Percentiles rank a stretch among this genome's conserved stretches.
phyloP scores from a whole-genome alignment of 148 eudicot species.

The Cornus kousa region DNA sequence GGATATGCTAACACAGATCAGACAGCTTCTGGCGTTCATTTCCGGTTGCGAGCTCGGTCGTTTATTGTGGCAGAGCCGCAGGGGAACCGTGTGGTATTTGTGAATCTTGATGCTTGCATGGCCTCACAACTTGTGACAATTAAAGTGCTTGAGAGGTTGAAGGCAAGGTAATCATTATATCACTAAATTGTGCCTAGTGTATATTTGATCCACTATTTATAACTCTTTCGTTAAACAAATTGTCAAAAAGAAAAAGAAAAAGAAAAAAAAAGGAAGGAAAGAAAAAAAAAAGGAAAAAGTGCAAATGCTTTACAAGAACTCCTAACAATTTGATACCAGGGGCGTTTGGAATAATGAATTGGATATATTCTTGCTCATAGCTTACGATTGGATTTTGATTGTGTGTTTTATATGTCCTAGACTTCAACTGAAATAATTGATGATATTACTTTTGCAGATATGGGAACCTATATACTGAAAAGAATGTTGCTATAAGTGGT shows the following conservation, averaged over 20 bases:
- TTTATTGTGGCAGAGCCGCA: constrained; percentile 85
- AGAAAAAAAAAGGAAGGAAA: no score
- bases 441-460: constrained; percentile 48
- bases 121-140: constrained; percentile 83
- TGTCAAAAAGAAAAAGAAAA: background rate
- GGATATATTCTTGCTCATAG: background rate
- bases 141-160: constrained; percentile 86
- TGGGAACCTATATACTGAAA: constrained; percentile 78
- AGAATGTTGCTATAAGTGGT: constrained; percentile 96
- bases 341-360: constrained; percentile 5
- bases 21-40: constrained; percentile 80
- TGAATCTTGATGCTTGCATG: constrained; percentile 99
- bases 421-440: background rate
- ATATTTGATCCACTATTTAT: background rate
- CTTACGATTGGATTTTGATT: background rate
- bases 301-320: background rate
- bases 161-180: constrained; percentile 59
- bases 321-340: background rate
- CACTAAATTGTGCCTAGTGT: background rate
- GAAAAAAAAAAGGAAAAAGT: background rate
- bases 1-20: constrained; percentile 87
- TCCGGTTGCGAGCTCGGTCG: constrained; percentile 85
- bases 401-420: background rate
- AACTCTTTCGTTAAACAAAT: background rate
- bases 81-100: constrained; percentile 72